These are phyloP conservation scores for Salvia rosmarinus DNA, from an alignment of 257 asterid species.

Conservation along the genomic window DNA sequence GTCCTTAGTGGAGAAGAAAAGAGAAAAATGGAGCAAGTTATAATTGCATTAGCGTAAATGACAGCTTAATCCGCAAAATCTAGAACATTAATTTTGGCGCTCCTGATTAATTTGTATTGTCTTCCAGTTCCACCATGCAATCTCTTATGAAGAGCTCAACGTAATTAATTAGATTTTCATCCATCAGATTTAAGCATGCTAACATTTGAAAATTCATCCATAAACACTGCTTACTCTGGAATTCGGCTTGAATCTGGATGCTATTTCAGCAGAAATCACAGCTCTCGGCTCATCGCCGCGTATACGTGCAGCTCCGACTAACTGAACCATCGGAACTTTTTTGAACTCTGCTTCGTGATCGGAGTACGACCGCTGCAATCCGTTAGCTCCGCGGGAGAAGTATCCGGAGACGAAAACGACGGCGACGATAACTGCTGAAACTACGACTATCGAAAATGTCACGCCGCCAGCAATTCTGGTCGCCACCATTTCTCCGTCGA, in stretches of 20 bases:
- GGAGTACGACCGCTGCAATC: constrained; percentile 28
- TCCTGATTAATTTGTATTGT: background rate
- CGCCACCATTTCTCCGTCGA: constrained; percentile 26
- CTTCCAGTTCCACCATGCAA: background rate
- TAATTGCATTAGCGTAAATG: constrained; percentile 4
- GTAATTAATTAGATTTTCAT: constrained; percentile 10
- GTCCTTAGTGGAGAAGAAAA: background rate
- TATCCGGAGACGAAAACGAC: constrained; percentile 29
- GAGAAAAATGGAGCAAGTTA: background rate
- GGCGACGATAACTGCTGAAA: constrained; percentile 36
- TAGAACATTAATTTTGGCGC: background rate
- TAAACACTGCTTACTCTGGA: constrained; percentile 30
- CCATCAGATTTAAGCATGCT: background rate
- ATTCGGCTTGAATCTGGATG: constrained; percentile 43
- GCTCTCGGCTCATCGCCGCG: constrained; percentile 39
- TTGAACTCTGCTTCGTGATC: constrained; percentile 27
- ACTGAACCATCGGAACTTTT: constrained; percentile 33
- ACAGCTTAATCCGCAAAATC: constrained; percentile 16
- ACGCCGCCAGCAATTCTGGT: constrained; percentile 32
- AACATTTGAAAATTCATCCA: constrained; percentile 11
- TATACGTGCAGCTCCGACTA: constrained; percentile 37
- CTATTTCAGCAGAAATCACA: constrained; percentile 43
- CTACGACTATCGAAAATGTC: constrained; percentile 15
- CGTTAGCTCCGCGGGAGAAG: constrained; percentile 29
- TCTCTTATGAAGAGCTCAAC: constrained; percentile 8